phyloP scores from a whole-genome alignment of 2,329 filamentous ascomycete genomes.

The Colletotrichum tabaci region DNA sequence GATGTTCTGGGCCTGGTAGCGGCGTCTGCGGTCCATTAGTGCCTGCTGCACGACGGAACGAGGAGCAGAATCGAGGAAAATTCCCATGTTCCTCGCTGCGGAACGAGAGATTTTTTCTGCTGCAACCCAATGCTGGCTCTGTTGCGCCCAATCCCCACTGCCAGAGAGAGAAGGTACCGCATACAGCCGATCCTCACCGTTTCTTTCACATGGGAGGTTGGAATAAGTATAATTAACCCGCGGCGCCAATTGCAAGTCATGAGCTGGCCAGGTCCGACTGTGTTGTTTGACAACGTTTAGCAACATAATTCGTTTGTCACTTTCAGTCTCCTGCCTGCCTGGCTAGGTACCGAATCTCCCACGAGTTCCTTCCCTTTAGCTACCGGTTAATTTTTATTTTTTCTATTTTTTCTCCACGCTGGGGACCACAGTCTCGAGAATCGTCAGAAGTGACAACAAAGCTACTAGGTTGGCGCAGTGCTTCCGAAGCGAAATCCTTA shows the following conservation, averaged over 20 bases:
- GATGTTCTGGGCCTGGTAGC: conserved; percentile 21
- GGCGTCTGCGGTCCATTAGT: conserved; percentile 8
- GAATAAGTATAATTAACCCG: conserved; percentile 8
- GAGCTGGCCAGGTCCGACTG: background rate
- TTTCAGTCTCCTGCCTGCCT: background rate
- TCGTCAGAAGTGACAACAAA: background rate
- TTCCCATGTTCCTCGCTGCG: background rate
- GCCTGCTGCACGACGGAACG: background rate
- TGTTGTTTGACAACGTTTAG: background rate
- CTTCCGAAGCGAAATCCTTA: conserved; percentile 3
- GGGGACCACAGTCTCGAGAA: background rate
- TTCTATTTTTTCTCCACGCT: background rate
- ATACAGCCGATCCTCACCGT: conserved; percentile 10
- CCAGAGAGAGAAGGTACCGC: background rate
- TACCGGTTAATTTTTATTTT: background rate
- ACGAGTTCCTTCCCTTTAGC: conserved; percentile 3
- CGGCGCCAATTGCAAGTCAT: background rate
- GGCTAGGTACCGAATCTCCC: background rate
- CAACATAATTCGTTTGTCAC: background rate
- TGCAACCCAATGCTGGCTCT: conserved; percentile 18
- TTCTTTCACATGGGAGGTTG: conserved; percentile 29
- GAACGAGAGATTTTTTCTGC: background rate
- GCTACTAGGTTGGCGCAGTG: conserved; percentile 5
- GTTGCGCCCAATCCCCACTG: conserved; percentile 35
- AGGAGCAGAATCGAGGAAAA: background rate